A percentile compares a stretch with the other conserved stretches of the same genome.
These are phyloP conservation scores for Cryptomeria japonica DNA, from an alignment of 75 land plant genomes.

Conservation along the genomic window DNA sequence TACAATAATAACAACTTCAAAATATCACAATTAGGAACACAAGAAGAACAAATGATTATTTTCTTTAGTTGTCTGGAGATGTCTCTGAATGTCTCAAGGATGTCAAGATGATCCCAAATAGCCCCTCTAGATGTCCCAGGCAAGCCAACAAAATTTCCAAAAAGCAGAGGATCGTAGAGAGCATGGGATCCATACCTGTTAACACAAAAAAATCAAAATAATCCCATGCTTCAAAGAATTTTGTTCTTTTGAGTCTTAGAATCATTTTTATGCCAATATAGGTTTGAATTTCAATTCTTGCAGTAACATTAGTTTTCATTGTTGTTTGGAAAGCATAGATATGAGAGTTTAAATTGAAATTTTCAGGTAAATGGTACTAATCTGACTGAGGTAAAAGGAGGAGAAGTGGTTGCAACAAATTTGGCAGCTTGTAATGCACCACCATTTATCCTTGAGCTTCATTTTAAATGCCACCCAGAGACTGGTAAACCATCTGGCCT, in stretches of 20 bases:
- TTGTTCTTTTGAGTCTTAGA: not conserved
- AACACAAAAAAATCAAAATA: not conserved
- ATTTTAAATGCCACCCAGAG: constrained; percentile 16
- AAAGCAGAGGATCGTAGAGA: too few relatives aligned
- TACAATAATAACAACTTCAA: too few relatives aligned
- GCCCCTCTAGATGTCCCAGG: too few relatives aligned
- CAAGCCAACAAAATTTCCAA: too few relatives aligned
- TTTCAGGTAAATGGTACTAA: constrained; percentile 58
- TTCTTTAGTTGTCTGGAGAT: too few relatives aligned
- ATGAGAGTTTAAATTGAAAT: not conserved
- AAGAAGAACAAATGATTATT: too few relatives aligned
- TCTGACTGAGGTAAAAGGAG: constrained; percentile 60
- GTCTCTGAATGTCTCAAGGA: too few relatives aligned
- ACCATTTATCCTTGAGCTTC: constrained; percentile 54
- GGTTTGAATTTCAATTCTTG: not conserved
- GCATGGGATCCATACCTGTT: too few relatives aligned
- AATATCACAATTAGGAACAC: too few relatives aligned
- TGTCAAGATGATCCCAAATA: too few relatives aligned
- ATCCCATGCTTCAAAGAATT: not conserved
- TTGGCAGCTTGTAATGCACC: constrained; percentile 61
- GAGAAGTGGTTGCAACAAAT: constrained; percentile 69
- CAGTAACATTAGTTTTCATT: not conserved
- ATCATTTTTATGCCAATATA: not conserved
- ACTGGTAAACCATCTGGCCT: not conserved
- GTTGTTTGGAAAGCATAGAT: not conserved